Base-by-base conservation (phyloP, 495 filamentous ascomycete species). In the Daldinia childiae region DNA sequence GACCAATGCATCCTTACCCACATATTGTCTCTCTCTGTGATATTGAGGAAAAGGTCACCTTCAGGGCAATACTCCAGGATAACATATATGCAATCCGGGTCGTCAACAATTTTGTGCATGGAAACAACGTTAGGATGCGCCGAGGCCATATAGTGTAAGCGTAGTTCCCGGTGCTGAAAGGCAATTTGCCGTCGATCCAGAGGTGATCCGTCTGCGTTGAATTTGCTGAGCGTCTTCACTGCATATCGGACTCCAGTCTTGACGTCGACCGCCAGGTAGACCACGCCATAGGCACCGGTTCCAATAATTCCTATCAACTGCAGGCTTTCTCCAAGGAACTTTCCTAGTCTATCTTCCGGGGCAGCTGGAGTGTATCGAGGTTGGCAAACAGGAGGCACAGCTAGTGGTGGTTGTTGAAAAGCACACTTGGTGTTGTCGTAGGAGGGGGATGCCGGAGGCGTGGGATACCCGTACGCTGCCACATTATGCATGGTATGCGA, bases 21-120 rank as follows among this genome's bases (percentile, higher is more conserved):
- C 90, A 82, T 95, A 99, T 74, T 92, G 90, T 70, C 93, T 74
- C 91, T 88, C 79, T 99, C 95, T 60, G 96, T 98, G 80, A 99
- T 99, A 78, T 92, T 97, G 74, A 90, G 90, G 81, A 99, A 99
- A 59, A 99, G 83, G 81, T 99, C 95, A 69, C 95, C 95, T 80
- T 99, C 95, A 9, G 95, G 93, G 81, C 95, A 98, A 80, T 92
- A 98, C 80, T 99, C 95, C 79, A 99, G 88, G 58, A 99, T 90
- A 73, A 99, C 96, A 83, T 92, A 98, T 69, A 93, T 97, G 85
- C 94, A 97, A 80, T 98, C 94, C 61, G 87, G 83, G 74, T 90
- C 90, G 80, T 98, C 94, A 86, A 98, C 89, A 74, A 99, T 97
- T 85, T 94, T 93, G 57, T 93, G 85, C 81, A 99, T 87, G 69